Base-by-base conservation (phyloP, 257 asterid species). In the Rauvolfia tetraphylla region DNA sequence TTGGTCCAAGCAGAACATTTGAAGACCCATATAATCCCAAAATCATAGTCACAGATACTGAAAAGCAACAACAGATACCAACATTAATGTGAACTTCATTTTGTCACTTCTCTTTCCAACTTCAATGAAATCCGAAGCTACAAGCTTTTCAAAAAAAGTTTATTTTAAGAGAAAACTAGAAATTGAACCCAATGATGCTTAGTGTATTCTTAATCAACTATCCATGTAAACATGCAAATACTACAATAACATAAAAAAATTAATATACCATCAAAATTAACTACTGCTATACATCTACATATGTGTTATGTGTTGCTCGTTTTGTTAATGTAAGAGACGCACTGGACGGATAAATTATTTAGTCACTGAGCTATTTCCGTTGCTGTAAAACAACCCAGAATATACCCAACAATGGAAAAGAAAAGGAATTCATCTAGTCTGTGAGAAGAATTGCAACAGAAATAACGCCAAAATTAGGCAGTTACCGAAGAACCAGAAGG, bases 11-110 rank as follows among this genome's bases (percentile, higher is more conserved):
- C 79, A 79, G 79, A 79, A 89, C n/a, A 54, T 73, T 83, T 73
- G 86, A 87, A 18, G 98, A 70, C 63, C 92, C 95, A 73, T 90
- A 89, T 76, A 92, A 75, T 73, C 93, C 96, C 76, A 87, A 77
- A 22, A 90, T 85, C 91, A 90, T 76, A 74, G 89, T 78, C 87
- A 88, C 69, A 48, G 87, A 85, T 68, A 61, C 63, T 62, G 78
- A 20, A 74, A 70, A 34, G 29, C 71, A 71, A 65, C 70, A 72
- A 54, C 1, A 53, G 41, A 17, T 8, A 53, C 49, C 7, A 75
- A 31, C 25, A 75, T 15, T 25, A 22, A 20, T 7, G 18, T 18
- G 71, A 41, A 8, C 53, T 9, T 51, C 39, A 51, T 53, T 2
- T 49, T 72, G 22, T 20, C 25, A 51, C 49, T 36, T 31, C 15